Conservation (phyloP, 2,329 filamentous ascomycete genomes). For the Penicillium nordicum region DNA sequence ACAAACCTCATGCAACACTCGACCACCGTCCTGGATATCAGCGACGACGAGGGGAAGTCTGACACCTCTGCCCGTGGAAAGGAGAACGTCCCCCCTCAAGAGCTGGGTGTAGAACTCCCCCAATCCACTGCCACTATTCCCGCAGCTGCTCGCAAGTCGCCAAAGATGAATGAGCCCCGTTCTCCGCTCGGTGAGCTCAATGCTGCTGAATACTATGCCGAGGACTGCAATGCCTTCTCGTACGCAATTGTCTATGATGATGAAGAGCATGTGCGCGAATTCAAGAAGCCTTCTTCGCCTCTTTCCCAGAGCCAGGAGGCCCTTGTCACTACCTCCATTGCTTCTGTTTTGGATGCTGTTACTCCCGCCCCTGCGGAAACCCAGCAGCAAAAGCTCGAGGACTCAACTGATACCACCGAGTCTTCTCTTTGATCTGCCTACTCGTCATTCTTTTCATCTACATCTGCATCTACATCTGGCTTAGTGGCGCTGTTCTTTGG, state of each 20-base stretch:
- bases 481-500: conserved; percentile 11
- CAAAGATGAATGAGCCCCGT: conserved; percentile 63
- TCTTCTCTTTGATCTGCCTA: background rate
- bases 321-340: conserved; percentile 24
- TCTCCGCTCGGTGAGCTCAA: conserved; percentile 65
- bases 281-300: conserved; percentile 17
- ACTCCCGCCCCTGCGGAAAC: conserved; percentile 42
- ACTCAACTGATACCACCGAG: conserved; percentile 24
- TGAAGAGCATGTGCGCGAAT: conserved; percentile 36
- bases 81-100: conserved; percentile 80
- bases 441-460: background rate
- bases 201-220: conserved; percentile 63
- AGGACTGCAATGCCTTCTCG: conserved; percentile 61
- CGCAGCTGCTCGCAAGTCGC: conserved; percentile 42
- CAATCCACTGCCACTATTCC: conserved; percentile 18
- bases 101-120: conserved; percentile 60
- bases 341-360: conserved; percentile 23
- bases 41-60: conserved; percentile 70
- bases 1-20: conserved; percentile 91
- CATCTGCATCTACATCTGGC: conserved; percentile 17
- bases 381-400: conserved; percentile 52
- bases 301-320: background rate
- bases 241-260: conserved; percentile 63
- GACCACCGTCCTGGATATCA: conserved; percentile 81
- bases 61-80: conserved; percentile 66